Percentiles rank a stretch among this genome's conserved stretches.
Evolutionary conservation across 108 stramenopile genomes (phyloP).

Genomic region (Schizochytrium sp.): DNA sequence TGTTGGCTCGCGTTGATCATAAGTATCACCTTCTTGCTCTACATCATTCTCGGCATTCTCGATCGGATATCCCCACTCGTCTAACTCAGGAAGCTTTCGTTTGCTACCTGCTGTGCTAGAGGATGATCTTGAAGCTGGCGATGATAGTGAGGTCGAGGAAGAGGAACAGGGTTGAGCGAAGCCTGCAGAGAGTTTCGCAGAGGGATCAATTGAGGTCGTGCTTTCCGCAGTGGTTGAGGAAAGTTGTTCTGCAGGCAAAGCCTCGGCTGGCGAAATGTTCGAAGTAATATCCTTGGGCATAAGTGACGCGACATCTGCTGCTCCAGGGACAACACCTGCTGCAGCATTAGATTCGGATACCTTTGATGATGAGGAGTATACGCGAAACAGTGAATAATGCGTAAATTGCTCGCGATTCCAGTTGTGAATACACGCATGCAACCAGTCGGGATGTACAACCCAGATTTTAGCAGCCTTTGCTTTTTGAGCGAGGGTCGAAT

Average conservation of each 20-base stretch:
- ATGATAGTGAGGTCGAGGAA: neutral
- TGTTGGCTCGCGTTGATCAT: neutral
- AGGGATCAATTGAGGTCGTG: too few species aligned
- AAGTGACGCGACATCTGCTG: too few species aligned
- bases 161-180: neutral
- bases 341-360: too few species aligned
- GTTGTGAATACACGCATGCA: slow-evolving; percentile 21
- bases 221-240: neutral
- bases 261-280: slow-evolving; percentile 5
- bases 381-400: slow-evolving; percentile 20
- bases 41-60: neutral
- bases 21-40: neutral
- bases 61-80: slow-evolving; percentile 50
- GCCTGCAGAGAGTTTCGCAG: too few species aligned
- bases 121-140: neutral
- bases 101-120: neutral
- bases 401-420: slow-evolving; percentile 39
- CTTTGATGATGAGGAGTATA: neutral
- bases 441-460: slow-evolving; percentile 50
- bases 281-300: neutral
- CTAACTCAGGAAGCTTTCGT: slow-evolving; percentile 17
- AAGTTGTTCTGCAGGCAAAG: neutral
- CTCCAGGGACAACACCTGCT: too few species aligned
- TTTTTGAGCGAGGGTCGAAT: neutral
- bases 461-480: slow-evolving; percentile 22